Base-by-base conservation (phyloP, 148 eudicot species). In the Rhododendron molle region DNA sequence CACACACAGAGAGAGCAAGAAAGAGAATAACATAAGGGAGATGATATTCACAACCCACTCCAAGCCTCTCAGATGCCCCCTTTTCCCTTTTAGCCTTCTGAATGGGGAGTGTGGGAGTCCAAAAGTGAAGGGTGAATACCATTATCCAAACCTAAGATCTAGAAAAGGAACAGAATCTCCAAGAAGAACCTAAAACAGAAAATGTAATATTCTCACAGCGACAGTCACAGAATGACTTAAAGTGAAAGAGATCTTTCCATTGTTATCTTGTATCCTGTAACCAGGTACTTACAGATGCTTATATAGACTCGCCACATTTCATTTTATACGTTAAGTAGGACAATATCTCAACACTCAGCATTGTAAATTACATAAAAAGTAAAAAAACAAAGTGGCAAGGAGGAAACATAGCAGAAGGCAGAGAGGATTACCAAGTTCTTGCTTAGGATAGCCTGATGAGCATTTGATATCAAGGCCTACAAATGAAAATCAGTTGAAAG, bases 381-480 rank as follows among this genome's bases (percentile, higher is more conserved):
- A 80, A 49, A 20, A 83, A 46, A 80, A 81, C 7, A 62, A 65
- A 46, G 14, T 52, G 1, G 26, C 16, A 60, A 54, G 23, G 46
- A 71, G 30, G 30, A 58, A 54, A 76, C 84, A 85, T 9, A 72
- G 81, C 10, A 60, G 78, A 72, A 73, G 84, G 86, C 18, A 67
- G 86, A 78, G 16, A 82, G 26, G 71, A 73, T 85, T 92, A 97
- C 99, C 94, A 97, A 88, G 83, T 93, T 89, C 87, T 91, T 97
- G 93, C 99, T 95, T 72, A 97, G 89, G 82, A 89, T 82, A 87
- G 99, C 99, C 79, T 87, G 91, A 88, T 94, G 97, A 76, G 89
- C 87, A 88, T 93, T 92, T 88, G 96, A 89, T 85, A 90, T 89
- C 86, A 97, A 88, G 32, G 96, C 95, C 99, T 97, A 80, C 85